Evolutionary conservation across 2,329 filamentous ascomycete species (phyloP), one percentile per base, ranked within the genome.

Genomic region (Tympanopsis confertula): DNA sequence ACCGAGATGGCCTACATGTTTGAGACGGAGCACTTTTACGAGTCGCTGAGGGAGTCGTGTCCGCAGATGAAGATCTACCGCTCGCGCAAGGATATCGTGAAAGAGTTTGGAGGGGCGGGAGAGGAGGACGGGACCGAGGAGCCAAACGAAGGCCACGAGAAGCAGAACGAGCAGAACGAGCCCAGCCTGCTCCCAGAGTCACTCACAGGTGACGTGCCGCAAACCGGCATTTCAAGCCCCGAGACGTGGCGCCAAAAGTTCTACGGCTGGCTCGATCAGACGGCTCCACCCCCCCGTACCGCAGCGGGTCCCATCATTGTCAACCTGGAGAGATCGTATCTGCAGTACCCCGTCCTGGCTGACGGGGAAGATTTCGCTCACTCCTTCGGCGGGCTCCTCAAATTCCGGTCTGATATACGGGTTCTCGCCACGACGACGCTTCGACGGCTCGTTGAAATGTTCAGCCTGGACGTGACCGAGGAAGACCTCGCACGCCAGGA

Each of bases 1-100:
- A 44, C 35, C 5, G 39, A 41, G 13, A 39, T 51, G 20, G 45
- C 46, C 5, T 50, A 48, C 19, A 46, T 54, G 39, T 48, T 54
- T 36, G 50, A 53, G 36, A 33, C 40, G 4, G 29, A 26, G 5
- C 49, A 52, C 38, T 53, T 52, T 24, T 33, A 42, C 2, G 42
- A 45, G 15, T 49, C 46, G 4, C 35, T 54, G n/a, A 38, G 42
- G 14, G 30, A 43, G 13, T 49, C 49, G 13, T 54, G 51, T 36
- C 51, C 51, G 1, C 19, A 41, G 33, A 33, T 54, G 37, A 33
- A 43, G 14, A 32, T 54, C 4, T 45, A 48, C 28, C 19, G 44
- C 24, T 39, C 47, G n/a, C 42, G 45, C 35, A 43, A 47, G 20
- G 35, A 42, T 15, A 44, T n/a, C n/a, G n/a, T n/a, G n/a, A n/a